Evolutionary conservation across 2,329 filamentous ascomycete species (phyloP), one percentile per base, ranked within the genome.

Genomic region (Aspergillus spinulosporus): DNA sequence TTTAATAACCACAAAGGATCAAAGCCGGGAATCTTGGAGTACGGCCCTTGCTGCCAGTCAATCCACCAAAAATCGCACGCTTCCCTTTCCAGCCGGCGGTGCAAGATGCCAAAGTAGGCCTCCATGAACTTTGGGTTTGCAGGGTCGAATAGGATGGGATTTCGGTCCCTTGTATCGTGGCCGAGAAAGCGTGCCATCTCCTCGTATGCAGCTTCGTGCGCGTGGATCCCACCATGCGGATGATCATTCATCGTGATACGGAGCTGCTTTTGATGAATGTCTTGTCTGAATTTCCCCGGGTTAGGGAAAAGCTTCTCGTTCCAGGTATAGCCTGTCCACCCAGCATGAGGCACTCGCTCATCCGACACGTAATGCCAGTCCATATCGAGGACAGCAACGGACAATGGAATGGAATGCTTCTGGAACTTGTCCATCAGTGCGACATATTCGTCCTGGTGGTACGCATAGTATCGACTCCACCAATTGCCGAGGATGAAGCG

Each of bases 61-160:
- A 87, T 77, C 85, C 85, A 88, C 83, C 84, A 86, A 55, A 88
- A 86, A 63, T 87, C 84, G 21, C 80, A 76, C 1, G 82, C 84
- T 6, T 82, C 72, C 1, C 79, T 73, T 59, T 87, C 84, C 31
- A 86, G 73, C 11, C 76, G 71, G 9, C 79, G 75, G 56, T 86
- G 82, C 4, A 87, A 74, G 2, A 85, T 77, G 49, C 81, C 76
- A 44, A 86, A 79, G 62, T 83, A 87, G 0, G 83, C 84, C 34
- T 84, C 74, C 66, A 85, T 74, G 61, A 84, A 87, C 32, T 73
- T 74, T 14, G 71, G 78, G 49, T 79, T 74, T 0, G 80, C 81
- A 14, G 78, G 78, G 59, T 87, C 82, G 45, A 87, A 88, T 0
- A 74, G 66, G 11, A 86, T 82, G 0, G 83, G 78, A 34, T 78